Evolutionary conservation across 306 rosid species (phyloP).

Genomic region (Acacia confusa): DNA sequence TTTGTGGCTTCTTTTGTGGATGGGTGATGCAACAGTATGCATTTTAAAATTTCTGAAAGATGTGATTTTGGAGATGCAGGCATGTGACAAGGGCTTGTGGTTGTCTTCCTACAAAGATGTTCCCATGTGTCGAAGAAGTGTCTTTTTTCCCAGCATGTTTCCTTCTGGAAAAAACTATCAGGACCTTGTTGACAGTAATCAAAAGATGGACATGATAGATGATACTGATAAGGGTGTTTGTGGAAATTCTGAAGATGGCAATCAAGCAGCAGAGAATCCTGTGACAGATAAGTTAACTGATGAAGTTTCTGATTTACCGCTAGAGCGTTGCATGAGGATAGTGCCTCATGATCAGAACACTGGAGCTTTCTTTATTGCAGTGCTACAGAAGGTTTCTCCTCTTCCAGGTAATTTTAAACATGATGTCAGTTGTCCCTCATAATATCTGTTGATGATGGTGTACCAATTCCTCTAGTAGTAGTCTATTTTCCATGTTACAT

Average conservation of each 20-base stretch:
- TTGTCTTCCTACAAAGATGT: conserved; percentile 65
- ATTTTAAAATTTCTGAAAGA: conserved; percentile 15
- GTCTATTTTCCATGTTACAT: neutral
- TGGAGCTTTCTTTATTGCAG: conserved; percentile 93
- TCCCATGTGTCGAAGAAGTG: conserved; percentile 50
- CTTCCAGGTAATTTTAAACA: conserved; percentile 62
- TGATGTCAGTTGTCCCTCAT: conserved; percentile 17
- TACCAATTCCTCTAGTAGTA: conserved; percentile 8
- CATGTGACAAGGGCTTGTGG: conserved; percentile 73
- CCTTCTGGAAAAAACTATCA: conserved; percentile 62
- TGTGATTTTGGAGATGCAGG: conserved; percentile 46
- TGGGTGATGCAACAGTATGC: conserved; percentile 14
- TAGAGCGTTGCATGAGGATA: conserved; percentile 86
- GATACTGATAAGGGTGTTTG: conserved; percentile 36
- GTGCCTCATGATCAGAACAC: conserved; percentile 93
- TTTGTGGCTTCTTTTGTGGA: conserved; percentile 4
- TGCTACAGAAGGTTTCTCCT: conserved; percentile 67
- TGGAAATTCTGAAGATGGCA: conserved; percentile 43
- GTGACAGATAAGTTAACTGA: conserved; percentile 38
- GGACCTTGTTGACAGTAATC: conserved; percentile 32
- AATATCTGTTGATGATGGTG: conserved; percentile 13
- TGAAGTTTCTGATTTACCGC: conserved; percentile 72
- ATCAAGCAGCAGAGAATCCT: conserved; percentile 37
- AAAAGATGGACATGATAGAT: conserved; percentile 32
- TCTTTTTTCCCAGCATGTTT: conserved; percentile 79